These are phyloP conservation scores for Triadica sebifera DNA, from an alignment of 345 rosid genomes.

Conservation along the genomic window DNA sequence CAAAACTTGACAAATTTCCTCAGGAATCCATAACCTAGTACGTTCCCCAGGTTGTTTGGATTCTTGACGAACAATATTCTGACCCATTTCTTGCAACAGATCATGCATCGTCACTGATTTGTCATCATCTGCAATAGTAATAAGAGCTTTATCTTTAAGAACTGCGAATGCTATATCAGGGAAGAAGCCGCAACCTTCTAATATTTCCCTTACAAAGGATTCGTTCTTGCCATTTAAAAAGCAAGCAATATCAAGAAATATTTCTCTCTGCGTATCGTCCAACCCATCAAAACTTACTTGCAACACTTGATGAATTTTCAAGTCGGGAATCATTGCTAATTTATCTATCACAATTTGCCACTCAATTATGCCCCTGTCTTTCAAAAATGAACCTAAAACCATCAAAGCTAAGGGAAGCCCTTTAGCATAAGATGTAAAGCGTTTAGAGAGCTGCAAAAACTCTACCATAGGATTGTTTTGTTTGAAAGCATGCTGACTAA, in stretches of 20 bases:
- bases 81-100: constrained; percentile 23
- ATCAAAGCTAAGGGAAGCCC: constrained; percentile 16
- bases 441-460: not conserved
- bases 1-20: not conserved
- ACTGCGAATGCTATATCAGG: not conserved
- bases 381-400: not conserved
- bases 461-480: not conserved
- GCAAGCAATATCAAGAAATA: constrained; percentile 16
- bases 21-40: constrained; percentile 16
- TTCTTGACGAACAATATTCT: not conserved
- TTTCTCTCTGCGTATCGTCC: not conserved
- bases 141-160: constrained; percentile 8
- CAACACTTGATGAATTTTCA: not conserved
- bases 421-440: not conserved
- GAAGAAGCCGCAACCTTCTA: not conserved
- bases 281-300: not conserved
- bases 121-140: not conserved
- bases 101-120: constrained; percentile 9
- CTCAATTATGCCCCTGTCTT: not conserved
- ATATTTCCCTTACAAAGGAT: not conserved
- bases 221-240: not conserved
- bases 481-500: constrained; percentile 8
- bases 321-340: not conserved
- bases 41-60: constrained; percentile 9
- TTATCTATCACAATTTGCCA: not conserved